A percentile compares a stretch with the other conserved stretches of the same genome.
phyloP scores from a whole-genome alignment of 2,329 filamentous ascomycete species.

The Tolypocladium inflatum region DNA sequence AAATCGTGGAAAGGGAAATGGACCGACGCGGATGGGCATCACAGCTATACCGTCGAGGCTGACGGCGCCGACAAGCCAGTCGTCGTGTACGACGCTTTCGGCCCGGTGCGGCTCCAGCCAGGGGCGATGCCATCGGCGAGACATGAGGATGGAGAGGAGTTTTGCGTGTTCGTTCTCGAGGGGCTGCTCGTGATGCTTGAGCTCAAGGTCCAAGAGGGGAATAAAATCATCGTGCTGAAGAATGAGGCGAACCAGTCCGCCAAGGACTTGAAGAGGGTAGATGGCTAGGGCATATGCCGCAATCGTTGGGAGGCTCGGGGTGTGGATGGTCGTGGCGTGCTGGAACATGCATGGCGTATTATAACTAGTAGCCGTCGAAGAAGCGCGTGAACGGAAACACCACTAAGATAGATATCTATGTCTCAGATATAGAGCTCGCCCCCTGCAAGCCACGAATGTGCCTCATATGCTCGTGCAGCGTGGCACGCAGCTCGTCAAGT shows the following conservation, averaged over 20 bases:
- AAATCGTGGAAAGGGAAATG: neutral
- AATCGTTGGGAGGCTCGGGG: too few species aligned
- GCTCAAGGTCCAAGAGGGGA: neutral
- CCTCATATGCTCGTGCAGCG: too few species aligned
- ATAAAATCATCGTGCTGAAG: neutral
- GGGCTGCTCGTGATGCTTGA: neutral
- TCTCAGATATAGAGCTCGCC: too few species aligned
- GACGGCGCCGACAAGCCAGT: neutral
- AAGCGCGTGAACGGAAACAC: too few species aligned
- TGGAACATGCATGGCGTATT: too few species aligned
- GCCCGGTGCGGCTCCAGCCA: neutral
- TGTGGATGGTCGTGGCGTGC: neutral
- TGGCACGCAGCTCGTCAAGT: too few species aligned
- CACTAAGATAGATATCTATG: too few species aligned
- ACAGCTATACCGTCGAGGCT: neutral
- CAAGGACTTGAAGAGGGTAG: neutral
- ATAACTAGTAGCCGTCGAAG: too few species aligned
- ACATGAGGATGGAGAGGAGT: neutral
- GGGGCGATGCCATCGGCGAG: neutral
- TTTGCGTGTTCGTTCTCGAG: neutral
- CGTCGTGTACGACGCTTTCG: neutral
- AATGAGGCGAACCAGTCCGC: neutral
- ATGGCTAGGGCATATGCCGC: neutral
- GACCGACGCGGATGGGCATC: neutral
- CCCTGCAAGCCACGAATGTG: too few species aligned